These are phyloP conservation scores for Prunus mongolica DNA, from an alignment of 306 rosid species.

Conservation along the genomic window DNA sequence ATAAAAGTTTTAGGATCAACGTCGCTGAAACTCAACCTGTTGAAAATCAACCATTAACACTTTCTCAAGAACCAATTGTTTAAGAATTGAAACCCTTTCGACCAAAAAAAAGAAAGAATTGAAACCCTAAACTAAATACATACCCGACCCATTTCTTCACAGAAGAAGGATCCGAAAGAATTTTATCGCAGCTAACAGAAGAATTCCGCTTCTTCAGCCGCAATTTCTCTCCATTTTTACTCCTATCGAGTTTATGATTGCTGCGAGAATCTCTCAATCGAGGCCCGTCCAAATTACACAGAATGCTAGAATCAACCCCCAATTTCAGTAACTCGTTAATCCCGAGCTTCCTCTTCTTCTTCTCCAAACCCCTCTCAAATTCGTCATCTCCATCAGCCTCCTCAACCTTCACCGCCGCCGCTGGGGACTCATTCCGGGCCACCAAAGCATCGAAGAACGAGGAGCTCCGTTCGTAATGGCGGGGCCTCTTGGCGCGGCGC, in stretches of 20 bases:
- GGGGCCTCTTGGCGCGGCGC: conserved; percentile 58
- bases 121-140: conserved; percentile 1
- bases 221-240: conserved; percentile 19
- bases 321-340: conserved; percentile 59
- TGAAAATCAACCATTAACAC: conserved; percentile 17
- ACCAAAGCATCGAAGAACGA: conserved; percentile 31
- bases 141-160: conserved; percentile 83
- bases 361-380: conserved; percentile 18
- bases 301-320: conserved; percentile 58
- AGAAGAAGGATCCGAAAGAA: conserved; percentile 39
- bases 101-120: background rate
- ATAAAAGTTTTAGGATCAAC: conserved; percentile 67
- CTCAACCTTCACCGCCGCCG: conserved; percentile 1
- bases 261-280: conserved; percentile 76
- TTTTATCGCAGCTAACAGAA: conserved; percentile 33
- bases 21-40: conserved; percentile 69
- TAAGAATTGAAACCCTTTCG: background rate
- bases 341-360: conserved; percentile 49
- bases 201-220: conserved; percentile 42
- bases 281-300: conserved; percentile 49
- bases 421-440: conserved; percentile 17
- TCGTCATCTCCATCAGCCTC: conserved; percentile 16
- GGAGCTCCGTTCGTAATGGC: conserved; percentile 8
- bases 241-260: conserved; percentile 10
- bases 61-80: background rate